These are phyloP conservation scores for Trichoderma orchidacearum DNA, from an alignment of 495 filamentous ascomycete genomes.

Conservation along the genomic window DNA sequence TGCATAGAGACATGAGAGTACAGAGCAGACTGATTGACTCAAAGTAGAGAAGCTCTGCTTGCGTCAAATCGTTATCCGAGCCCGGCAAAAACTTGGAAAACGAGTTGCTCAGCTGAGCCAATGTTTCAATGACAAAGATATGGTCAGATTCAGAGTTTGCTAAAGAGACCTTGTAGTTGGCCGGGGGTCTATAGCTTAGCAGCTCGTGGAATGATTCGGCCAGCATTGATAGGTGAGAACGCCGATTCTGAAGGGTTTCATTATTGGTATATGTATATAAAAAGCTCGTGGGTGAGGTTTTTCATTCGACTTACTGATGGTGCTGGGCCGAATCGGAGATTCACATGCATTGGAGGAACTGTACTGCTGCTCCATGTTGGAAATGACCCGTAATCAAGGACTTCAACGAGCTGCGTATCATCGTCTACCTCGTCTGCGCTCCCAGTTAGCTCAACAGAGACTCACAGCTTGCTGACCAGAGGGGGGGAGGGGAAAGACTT, in stretches of 20 bases:
- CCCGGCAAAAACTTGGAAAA: conserved; percentile 17
- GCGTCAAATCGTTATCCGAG: conserved; percentile 9
- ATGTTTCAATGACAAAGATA: conserved; percentile 16
- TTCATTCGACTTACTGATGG: conserved; percentile 1
- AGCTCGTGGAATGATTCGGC: conserved; percentile 30
- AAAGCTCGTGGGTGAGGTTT: conserved; percentile 1
- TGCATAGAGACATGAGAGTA: not conserved
- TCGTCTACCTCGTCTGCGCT: not conserved
- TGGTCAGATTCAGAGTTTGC: conserved; percentile 20
- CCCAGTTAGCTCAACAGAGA: not conserved
- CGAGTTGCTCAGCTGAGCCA: conserved; percentile 14
- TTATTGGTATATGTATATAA: not conserved
- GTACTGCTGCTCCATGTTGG: conserved; percentile 4
- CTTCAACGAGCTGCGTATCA: not conserved
- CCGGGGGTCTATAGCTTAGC: conserved; percentile 23
- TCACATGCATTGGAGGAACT: not conserved
- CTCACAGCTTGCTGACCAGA: not conserved
- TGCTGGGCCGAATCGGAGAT: not conserved
- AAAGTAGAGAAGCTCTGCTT: conserved; percentile 9
- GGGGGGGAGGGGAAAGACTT: conserved; percentile 7
- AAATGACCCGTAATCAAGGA: conserved; percentile 7
- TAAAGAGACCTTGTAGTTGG: conserved; percentile 23
- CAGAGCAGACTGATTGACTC: conserved; percentile 5
- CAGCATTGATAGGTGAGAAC: conserved; percentile 25
- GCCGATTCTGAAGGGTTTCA: conserved; percentile 15